Base-by-base conservation (phyloP, 2,329 filamentous ascomycete genomes). In the Aspergillus ochraceus region DNA sequence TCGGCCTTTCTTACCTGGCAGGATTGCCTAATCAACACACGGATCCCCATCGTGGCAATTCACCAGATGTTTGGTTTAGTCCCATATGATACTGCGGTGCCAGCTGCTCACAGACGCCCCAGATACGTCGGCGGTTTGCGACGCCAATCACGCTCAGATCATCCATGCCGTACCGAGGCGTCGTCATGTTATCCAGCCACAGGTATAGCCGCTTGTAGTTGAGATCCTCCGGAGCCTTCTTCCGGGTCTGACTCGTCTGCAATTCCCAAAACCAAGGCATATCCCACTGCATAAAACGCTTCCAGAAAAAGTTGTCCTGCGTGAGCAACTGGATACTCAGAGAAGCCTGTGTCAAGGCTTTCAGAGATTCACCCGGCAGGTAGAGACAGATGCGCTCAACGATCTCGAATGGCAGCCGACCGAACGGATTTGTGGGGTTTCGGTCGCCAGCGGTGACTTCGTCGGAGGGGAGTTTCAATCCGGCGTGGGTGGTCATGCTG, bases 181-280 rank as follows among this genome's bases (percentile, higher is more conserved):
- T 49, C 1, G 65, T 64, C 39, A 62, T 57, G 24, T 54, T 51
- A 20, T 66, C 57, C 29, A 67, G 50, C 60, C 62, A 67, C 49
- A 61, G 20, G 32, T 65, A 66, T 12, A 67, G 56, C 9, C 42
- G 39, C 39, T 66, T 63, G 22, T 64, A 65, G 42, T 66, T 66
- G 39, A 66, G 20, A n/a, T 59, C 55, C 0, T 29, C 22, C 0
- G 53, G 53, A 2, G 14, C 12, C 10, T 30, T 24, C 45, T 59
- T 60, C 46, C 49, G 57, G 1, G 11, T 26, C 45, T 60, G 54
- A 12, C 51, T 30, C 2, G 58, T 22, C 20, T 61, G 53, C 2
- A 63, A 47, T 56, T 67, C 64, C 60, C 64, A 65, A 20, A 67
- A 59, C 65, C 65, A 67, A 3, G 65, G 65, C 65, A 67, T 67